Percentiles rank a stretch among this genome's conserved stretches.
Conservation (phyloP, 2,329 filamentous ascomycete species). For the Dothiorella sarmentorum region DNA sequence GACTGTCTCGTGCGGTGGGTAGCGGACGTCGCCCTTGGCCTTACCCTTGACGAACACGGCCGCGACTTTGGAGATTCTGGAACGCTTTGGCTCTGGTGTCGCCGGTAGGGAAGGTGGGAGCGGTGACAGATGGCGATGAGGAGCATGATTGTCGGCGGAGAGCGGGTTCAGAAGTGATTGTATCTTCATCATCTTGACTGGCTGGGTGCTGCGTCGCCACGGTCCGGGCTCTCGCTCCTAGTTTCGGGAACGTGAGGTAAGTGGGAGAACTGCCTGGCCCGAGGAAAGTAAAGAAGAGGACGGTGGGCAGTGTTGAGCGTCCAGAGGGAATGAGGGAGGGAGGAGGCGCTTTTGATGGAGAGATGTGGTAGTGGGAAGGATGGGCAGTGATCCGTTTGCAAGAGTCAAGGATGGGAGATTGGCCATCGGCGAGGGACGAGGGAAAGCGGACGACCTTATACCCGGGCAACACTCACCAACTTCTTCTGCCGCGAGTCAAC, state of each 20-base stretch:
- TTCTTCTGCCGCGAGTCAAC: background rate
- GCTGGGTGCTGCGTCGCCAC: background rate
- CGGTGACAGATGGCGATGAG: background rate
- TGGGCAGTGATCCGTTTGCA: background rate
- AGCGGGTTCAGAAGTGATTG: constrained; percentile 40
- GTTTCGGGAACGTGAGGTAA: constrained; percentile 5
- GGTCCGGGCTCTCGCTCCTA: background rate
- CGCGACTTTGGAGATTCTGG: constrained; percentile 64
- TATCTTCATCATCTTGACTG: constrained; percentile 37
- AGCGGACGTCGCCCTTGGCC: constrained; percentile 67
- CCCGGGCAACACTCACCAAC: background rate
- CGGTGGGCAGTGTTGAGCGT: background rate
- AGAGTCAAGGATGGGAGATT: background rate
- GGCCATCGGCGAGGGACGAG: background rate
- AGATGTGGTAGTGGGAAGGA: too few relatives aligned
- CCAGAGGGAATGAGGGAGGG: background rate
- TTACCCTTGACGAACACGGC: constrained; percentile 60
- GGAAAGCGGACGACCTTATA: constrained; percentile 6
- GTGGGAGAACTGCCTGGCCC: background rate
- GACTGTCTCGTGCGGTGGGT: constrained; percentile 65
- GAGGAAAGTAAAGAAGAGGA: too few relatives aligned
- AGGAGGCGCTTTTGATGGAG: too few relatives aligned
- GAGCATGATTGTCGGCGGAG: constrained; percentile 22
- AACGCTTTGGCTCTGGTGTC: constrained; percentile 30
- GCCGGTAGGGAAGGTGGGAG: constrained; percentile 20